Base-by-base conservation (phyloP, 306 rosid species). In the Cucumis hystrix region DNA sequence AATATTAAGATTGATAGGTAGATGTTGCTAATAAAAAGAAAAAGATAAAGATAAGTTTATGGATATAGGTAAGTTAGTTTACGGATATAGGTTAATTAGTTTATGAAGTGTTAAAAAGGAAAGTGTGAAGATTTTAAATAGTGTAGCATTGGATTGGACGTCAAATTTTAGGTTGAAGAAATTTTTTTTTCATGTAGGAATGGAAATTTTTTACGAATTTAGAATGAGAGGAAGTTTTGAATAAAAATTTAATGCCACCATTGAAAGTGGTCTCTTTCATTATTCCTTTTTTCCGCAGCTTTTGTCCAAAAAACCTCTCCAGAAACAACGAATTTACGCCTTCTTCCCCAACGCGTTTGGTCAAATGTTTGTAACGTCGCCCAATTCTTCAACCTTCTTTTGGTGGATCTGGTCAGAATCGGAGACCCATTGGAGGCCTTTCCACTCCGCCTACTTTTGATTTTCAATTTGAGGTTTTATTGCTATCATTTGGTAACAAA, bases 361-460 rank as follows among this genome's bases (percentile, higher is more conserved):
- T 78, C 81, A 37, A 66, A 66, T 52, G 35, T 20, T 39, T 76
- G 13, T 10, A 60, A 25, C 77, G 16, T 72, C 60, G 69, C 57
- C 79, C 30, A 30, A 41, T 75, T 56, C 75, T 43, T 76, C 80
- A 23, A 77, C 84, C 82, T 82, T 76, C 73, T 74, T 85, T 79
- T 69, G 69, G 20, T 78, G 86, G 91, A 90, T 91, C 93, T 84
- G 87, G 81, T 85, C 88, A 72, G 81, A 55, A 78, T 67, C 71
- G 41, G 52, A 56, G 43, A 33, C 73, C 9, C 73, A 51, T 56
- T 60, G 51, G 35, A n/a, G 83, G 79, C 30, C 76, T 81, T 70
- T 81, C 68, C 77, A 77, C 81, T 49, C 15, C 51, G 58, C 40
- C 68, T 59, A 66, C 78, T 82, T 13, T 70, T 74, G 67, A 70